Percentiles rank a stretch among this genome's conserved stretches.
These are phyloP conservation scores for Adiantum capillusveneris DNA, from an alignment of 75 land plant species.

Conservation along the genomic window DNA sequence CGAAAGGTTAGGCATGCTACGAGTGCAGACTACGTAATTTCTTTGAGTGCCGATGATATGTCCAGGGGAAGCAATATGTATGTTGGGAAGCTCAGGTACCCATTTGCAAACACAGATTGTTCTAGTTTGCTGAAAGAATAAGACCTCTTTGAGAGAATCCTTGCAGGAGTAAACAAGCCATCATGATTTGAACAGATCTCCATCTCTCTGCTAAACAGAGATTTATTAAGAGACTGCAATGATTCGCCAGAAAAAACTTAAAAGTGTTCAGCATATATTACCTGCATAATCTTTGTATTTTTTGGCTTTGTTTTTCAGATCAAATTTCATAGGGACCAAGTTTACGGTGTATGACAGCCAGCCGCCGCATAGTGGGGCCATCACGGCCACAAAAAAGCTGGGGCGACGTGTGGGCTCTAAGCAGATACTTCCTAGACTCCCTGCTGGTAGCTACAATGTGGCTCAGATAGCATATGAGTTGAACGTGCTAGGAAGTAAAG, in stretches of 20 bases:
- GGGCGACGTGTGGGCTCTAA: slow-evolving; percentile 38
- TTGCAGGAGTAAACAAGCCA: no score
- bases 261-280: background rate
- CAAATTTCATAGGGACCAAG: slow-evolving; percentile 86
- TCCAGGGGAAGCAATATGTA: slow-evolving; percentile 34
- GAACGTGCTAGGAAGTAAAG: slow-evolving; percentile 71
- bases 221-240: no score
- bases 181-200: background rate
- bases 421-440: slow-evolving; percentile 69
- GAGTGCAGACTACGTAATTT: slow-evolving; percentile 36
- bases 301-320: no score
- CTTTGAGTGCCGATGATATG: slow-evolving; percentile 34
- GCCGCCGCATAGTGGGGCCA: slow-evolving; percentile 63
- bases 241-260: no score
- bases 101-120: no score
- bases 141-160: no score
- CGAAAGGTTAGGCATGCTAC: slow-evolving; percentile 34
- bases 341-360: no score
- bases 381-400: slow-evolving; percentile 32
- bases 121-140: no score
- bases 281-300: background rate
- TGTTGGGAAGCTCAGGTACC: slow-evolving; percentile 38
- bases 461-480: slow-evolving; percentile 78
- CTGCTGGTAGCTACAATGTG: slow-evolving; percentile 70
- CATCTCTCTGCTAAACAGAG: background rate